A percentile compares a stretch with the other conserved stretches of the same genome.
phyloP scores from a whole-genome alignment of 140 eudicot genomes.

The Ambrosia hybrid region DNA sequence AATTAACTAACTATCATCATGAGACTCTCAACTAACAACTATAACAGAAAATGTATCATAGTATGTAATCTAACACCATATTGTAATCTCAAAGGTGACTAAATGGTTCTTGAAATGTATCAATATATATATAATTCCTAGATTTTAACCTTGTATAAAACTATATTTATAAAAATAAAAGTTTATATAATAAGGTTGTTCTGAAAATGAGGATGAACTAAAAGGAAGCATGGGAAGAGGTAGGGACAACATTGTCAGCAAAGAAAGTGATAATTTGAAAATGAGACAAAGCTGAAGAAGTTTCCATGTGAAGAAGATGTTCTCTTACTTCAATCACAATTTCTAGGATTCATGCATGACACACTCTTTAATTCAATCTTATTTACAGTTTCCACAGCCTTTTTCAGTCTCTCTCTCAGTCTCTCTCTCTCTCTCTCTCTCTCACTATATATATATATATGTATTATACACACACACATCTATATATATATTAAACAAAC shows the following conservation, averaged over 20 bases:
- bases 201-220: not conserved
- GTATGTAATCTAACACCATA: no score
- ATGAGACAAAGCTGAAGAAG: conserved; percentile 58
- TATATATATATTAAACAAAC: no score
- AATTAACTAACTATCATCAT: no score
- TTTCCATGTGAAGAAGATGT: conserved; percentile 42
- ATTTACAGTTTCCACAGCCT: not conserved
- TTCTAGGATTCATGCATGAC: conserved; percentile 29
- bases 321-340: conserved; percentile 29
- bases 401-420: not conserved
- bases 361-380: conserved; percentile 22
- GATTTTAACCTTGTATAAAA: no score
- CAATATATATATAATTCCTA: no score
- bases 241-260: conserved; percentile 40
- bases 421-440: not conserved
- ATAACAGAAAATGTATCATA: no score
- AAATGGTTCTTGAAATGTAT: no score
- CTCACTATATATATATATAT: no score
- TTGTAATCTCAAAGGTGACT: no score
- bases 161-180: not conserved
- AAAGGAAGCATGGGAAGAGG: conserved; percentile 31
- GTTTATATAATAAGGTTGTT: not conserved
- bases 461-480: no score
- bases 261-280: conserved; percentile 36
- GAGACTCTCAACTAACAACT: no score